Evolutionary conservation across 768 basidiomycete genomes (phyloP), one percentile per base, ranked within the genome.

Genomic region (Boletus fagicola): DNA sequence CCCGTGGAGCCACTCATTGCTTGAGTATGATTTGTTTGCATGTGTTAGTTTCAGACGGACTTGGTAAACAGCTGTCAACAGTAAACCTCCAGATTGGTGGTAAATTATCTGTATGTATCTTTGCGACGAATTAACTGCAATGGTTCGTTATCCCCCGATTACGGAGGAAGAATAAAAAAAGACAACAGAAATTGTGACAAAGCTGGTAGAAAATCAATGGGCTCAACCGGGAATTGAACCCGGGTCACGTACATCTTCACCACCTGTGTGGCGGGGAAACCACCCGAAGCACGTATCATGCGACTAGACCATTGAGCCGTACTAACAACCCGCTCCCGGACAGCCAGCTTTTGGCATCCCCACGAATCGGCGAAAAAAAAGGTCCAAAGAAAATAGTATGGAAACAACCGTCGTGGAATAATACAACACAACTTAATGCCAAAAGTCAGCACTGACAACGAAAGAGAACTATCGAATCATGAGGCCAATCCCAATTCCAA

Each of bases 401-500:
- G 16, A 36, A 40, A 10, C 28, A 26, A 56, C 28, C 2, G 1
- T 36, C 48, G 4, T 38, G 44, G 54, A 26, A 54, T 26, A 47
- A 42, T 26, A 51, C 30, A 46, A 24, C 2, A n/a, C 48, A 38
- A 42, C 24, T 22, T 12, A 10, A n/a, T 36, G 45, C 30, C 28
- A 42, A 39, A 47, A 51, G 49, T 10, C 30, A 49, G n/a, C 18
- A 53, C 6, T 11, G 33, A 48, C 5, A 31, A 48, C 52, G 38
- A 24, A 40, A 53, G 39, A 11, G 11, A 55, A 36, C 56, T 67
- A 72, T 54, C 70, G 65, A 46, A 72, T 33, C 61, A 76, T 62
- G 54, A 79, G 63, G 24, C 78, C 78, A 40, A 80, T 65, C 49
- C 78, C 78, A 44, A 80, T 62, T 26, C 78, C 78, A 11, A 78